Evolutionary conservation across 129 eudicot species (phyloP), one percentile per base, ranked within the genome.

Genomic region (Lonicera japonica): DNA sequence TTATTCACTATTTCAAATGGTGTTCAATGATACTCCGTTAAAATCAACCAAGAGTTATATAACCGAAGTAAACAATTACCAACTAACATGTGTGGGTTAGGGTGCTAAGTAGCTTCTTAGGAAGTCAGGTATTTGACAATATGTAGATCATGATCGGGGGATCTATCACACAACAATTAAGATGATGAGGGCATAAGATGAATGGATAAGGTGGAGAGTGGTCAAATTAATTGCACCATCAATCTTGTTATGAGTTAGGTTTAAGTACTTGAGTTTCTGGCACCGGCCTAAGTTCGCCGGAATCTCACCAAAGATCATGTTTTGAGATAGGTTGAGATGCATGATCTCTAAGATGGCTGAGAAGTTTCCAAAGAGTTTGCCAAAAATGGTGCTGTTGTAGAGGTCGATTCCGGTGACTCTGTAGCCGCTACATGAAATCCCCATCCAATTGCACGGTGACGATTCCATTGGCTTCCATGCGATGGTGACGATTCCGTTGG

Each of bases 231-330:
- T 73, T 73, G 76, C 77, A 8, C 95, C 89, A 23, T 38, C 48
- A 14, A 94, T 75, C 57, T 78, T 60, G 75, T 94, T 94, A 38
- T 78, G 86, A 16, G 99, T 88, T 7, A 94, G 65, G 62, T 94
- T 94, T 46, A 94, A 60, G 52, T 68, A 59, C 57, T 83, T 88
- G 21, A 94, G 95, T 56, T 47, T 79, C 74, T 39, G 77, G 51
- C 96, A 85, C 62, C 57, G 66, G 60, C 89, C 80, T 66, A 94
- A 63, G 72, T 94, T 95, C 8, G 17, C 77, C 4, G 89, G 90
- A 19, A 85, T 21, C 29, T 48, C n/a, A 48, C 82, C 92, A 8
- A 67, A 64, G n/a, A 94, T 61, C 12, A 80, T 73, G 67, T 94
- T 94, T 12, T 21, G 23, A 0, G 99, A 94, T 20, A 94, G 74